Conservation (phyloP, 75 land plant species). For the Selaginella moellendorffii region DNA sequence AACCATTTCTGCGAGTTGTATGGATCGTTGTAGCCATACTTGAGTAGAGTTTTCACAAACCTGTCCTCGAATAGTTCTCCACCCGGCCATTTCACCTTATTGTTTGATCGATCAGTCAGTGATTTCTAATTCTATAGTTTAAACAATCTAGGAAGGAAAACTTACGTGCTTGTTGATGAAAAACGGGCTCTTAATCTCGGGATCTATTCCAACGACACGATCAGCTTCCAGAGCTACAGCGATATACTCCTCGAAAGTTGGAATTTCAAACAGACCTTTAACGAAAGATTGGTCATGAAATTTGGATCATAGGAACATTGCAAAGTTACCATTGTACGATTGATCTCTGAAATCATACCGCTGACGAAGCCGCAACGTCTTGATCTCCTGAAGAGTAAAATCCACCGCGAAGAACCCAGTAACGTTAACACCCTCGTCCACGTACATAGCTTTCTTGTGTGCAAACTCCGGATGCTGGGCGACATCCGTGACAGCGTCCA, state of each 20-base stretch:
- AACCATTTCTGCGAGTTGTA: conserved; percentile 67
- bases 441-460: conserved; percentile 50
- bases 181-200: too few relatives aligned
- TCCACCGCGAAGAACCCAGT: conserved; percentile 88
- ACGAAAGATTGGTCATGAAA: too few relatives aligned
- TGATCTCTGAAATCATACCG: conserved; percentile 59
- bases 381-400: conserved; percentile 64
- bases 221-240: too few relatives aligned
- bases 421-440: conserved; percentile 43
- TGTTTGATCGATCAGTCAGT: too few relatives aligned
- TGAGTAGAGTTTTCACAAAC: conserved; percentile 60
- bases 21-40: conserved; percentile 70
- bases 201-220: too few relatives aligned
- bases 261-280: too few relatives aligned
- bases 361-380: conserved; percentile 47
- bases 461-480: conserved; percentile 54
- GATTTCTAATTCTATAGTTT: too few relatives aligned
- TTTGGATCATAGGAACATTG: too few relatives aligned
- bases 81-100: conserved; percentile 71
- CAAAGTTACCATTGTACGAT: conserved; percentile 68
- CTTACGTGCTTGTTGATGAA: too few relatives aligned
- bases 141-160: too few relatives aligned
- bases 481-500: conserved; percentile 58
- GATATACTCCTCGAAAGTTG: too few relatives aligned
- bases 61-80: conserved; percentile 79